Evolutionary conservation across 805 yeast genomes (phyloP), one percentile per base, ranked within the genome.

Genomic region (Kodamaea laetipori): DNA sequence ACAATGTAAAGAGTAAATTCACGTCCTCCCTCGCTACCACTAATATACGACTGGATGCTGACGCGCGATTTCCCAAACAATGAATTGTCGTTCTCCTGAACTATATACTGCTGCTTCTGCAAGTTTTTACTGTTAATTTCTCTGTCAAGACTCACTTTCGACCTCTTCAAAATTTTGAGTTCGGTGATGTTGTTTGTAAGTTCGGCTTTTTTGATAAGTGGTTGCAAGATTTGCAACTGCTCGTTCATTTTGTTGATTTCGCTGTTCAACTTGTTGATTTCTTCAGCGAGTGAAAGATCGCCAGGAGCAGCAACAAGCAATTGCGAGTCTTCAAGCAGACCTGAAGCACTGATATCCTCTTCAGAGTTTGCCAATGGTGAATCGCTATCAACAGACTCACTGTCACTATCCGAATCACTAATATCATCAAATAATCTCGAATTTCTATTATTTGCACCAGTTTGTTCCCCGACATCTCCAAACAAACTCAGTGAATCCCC

Each of bases 71-170:
- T 82, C 0, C 84, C 87, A 56, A 66, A 89, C 38, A 90, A 69
- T 50, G 88, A 82, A 57, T 84, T 86, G 31, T 86, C 92, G 54
- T 78, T 84, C 50, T 88, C 95, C 56, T 87, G 95, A 2, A 90
- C 86, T 40, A 85, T 77, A 52, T 80, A 83, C 57, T 87, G 96
- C 50, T 88, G 95, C 47, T 78, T 78, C 48, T 85, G 84, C 26
- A 86, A 66, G 54, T 86, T 90, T 51, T 85, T 86, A 2, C 81
- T 60, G 38, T 78, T 79, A n/a, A 89, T 73, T 55, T 90, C 97
- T 47, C 85, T 71, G 26, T 77, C 78, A 44, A 89, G 71, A 44
- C 88, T 80, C 11, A 74, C 52, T 37, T 78, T 77, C 0, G 97
- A 89, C 54, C 83, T 85, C 39, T 68, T 70, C 50, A 92, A 64